A percentile compares a stretch with the other conserved stretches of the same genome.
Conservation (phyloP, 106 monocot species). For the Agapanthus africanus region DNA sequence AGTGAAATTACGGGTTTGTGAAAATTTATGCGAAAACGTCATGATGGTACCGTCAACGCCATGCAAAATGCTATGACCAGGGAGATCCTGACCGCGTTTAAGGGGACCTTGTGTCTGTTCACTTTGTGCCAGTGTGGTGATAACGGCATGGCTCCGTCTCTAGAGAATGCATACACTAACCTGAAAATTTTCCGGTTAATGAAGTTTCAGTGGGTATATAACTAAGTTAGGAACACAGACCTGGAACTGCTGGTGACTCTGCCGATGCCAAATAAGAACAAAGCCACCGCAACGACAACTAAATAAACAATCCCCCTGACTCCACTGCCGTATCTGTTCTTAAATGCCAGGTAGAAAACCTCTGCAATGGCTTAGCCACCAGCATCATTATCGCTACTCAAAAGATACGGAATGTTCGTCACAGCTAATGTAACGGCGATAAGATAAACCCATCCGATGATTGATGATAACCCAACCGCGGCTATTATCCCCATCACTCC, state of each 20-base stretch:
- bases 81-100: constrained; percentile 76
- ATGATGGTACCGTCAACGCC: constrained; percentile 80
- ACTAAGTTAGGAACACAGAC: constrained; percentile 3
- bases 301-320: constrained; percentile 26
- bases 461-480: constrained; percentile 17
- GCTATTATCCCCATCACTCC: constrained; percentile 27
- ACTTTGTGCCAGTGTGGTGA: constrained; percentile 73
- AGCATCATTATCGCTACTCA: constrained; percentile 29
- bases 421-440: constrained; percentile 23
- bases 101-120: constrained; percentile 66
- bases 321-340: constrained; percentile 26
- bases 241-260: constrained; percentile 27
- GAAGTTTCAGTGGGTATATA: too few species aligned
- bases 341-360: constrained; percentile 30
- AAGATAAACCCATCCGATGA: constrained; percentile 25
- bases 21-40: too few species aligned
- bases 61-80: constrained; percentile 57
- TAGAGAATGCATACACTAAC: constrained; percentile 76
- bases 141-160: constrained; percentile 85
- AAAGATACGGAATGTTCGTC: constrained; percentile 23
- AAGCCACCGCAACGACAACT: constrained; percentile 17
- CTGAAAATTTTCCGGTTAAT: constrained; percentile 19
- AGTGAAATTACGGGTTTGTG: too few species aligned
- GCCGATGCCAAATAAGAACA: constrained; percentile 23
- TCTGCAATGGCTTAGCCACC: constrained; percentile 33